phyloP scores from a whole-genome alignment of 768 basidiomycete species.

The Hydnum rufescens region DNA sequence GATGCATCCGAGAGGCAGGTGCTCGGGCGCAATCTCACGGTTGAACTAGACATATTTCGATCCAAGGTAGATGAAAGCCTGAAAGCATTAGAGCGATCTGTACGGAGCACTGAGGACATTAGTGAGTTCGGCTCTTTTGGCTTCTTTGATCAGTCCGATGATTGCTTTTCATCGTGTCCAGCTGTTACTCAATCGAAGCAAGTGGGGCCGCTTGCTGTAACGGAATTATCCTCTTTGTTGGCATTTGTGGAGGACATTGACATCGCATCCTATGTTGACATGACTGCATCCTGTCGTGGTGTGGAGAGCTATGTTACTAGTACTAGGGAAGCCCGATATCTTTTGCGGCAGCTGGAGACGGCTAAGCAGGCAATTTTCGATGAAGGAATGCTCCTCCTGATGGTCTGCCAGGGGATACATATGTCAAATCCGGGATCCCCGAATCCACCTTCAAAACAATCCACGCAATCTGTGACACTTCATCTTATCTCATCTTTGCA shows the following conservation, averaged over 20 bases:
- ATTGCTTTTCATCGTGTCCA: background rate
- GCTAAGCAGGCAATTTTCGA: conserved; percentile 57
- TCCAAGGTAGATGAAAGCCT: background rate
- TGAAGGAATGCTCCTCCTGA: conserved; percentile 39
- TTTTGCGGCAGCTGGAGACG: conserved; percentile 52
- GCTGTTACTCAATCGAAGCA: background rate
- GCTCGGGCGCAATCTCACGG: background rate
- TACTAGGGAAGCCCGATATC: conserved; percentile 44
- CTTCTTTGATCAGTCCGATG: background rate
- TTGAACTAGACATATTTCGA: background rate
- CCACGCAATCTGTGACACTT: background rate
- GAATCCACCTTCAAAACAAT: background rate
- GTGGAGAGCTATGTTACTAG: conserved; percentile 29
- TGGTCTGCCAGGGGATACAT: conserved; percentile 32
- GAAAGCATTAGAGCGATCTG: background rate
- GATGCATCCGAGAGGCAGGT: conserved; percentile 1
- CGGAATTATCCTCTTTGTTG: conserved; percentile 33
- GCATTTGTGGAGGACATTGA: conserved; percentile 47
- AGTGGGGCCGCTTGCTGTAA: background rate
- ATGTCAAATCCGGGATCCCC: background rate
- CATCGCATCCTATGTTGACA: conserved; percentile 62
- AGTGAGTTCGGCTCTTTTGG: background rate
- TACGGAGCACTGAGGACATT: too few relatives aligned
- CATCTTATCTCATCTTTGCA: background rate
- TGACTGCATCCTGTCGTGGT: conserved; percentile 15